Evolutionary conservation across 2,329 filamentous ascomycete genomes (phyloP).

Genomic region (Pezizomycotina sp.): DNA sequence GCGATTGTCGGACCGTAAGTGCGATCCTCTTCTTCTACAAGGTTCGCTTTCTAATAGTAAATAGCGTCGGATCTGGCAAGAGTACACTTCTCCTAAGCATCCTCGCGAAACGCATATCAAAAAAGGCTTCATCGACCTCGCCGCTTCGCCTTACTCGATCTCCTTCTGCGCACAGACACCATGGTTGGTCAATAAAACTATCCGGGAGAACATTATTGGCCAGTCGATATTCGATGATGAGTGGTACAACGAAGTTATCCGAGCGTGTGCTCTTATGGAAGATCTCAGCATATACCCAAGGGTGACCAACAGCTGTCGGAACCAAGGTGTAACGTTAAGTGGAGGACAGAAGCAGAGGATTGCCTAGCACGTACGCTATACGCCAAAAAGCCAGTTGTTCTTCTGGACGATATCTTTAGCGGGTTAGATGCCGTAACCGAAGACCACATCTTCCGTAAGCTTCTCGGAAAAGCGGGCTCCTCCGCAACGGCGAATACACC

Average conservation of each 20-base stretch:
- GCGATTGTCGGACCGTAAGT: slow-evolving; percentile 13
- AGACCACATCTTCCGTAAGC: slow-evolving; percentile 29
- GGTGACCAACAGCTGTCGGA: slow-evolving; percentile 33
- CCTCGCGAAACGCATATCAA: slow-evolving; percentile 28
- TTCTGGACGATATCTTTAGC: slow-evolving; percentile 32
- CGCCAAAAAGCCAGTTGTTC: slow-evolving; percentile 23
- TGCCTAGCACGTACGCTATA: slow-evolving; percentile 12
- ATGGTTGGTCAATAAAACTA: slow-evolving; percentile 29
- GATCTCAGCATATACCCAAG: slow-evolving; percentile 30
- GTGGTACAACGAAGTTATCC: slow-evolving; percentile 28
- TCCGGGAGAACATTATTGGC: slow-evolving; percentile 32
- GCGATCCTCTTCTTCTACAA: neutral
- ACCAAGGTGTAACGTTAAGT: slow-evolving; percentile 33
- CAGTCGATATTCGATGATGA: slow-evolving; percentile 24
- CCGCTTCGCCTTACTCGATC: slow-evolving; percentile 24
- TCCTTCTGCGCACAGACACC: slow-evolving; percentile 31
- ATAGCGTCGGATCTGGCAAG: slow-evolving; percentile 33
- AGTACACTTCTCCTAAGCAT: slow-evolving; percentile 31
- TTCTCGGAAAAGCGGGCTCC: slow-evolving; percentile 29
- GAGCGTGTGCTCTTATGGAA: slow-evolving; percentile 28
- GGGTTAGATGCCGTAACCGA: slow-evolving; percentile 32
- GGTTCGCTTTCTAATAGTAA: no score
- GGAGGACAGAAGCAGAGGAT: slow-evolving; percentile 35
- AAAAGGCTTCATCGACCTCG: slow-evolving; percentile 25
- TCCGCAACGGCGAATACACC: slow-evolving; percentile 26